phyloP scores from a whole-genome alignment of 2,329 filamentous ascomycete genomes.

The Colletotrichum theobromicola region DNA sequence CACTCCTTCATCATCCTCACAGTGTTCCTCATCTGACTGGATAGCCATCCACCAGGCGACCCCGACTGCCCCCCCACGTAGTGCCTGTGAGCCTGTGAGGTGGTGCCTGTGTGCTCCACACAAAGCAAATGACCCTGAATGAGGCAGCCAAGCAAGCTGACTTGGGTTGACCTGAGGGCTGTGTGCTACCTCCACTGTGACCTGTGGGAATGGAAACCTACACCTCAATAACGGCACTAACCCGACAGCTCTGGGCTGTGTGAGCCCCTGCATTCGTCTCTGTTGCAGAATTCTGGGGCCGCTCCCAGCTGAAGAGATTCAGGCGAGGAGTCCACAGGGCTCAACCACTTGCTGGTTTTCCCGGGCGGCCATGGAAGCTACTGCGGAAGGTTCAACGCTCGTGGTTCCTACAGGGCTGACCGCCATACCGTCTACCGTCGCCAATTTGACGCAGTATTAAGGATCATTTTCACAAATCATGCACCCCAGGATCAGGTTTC shows the following conservation, averaged over 20 bases:
- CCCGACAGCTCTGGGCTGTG: neutral
- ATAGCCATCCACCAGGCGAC: neutral
- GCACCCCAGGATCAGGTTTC: neutral
- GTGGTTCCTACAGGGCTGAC: slow-evolving; percentile 11
- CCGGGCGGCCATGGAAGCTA: neutral
- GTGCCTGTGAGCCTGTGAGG: neutral
- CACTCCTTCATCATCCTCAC: neutral
- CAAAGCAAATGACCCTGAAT: slow-evolving; percentile 18
- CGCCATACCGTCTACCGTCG: neutral
- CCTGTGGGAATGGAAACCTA: neutral
- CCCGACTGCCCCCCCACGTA: neutral
- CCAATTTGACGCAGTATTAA: slow-evolving; percentile 17
- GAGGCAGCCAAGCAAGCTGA: slow-evolving; percentile 15
- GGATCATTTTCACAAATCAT: slow-evolving; percentile 8
- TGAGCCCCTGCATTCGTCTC: slow-evolving; percentile 21
- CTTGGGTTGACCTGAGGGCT: neutral
- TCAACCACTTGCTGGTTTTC: neutral
- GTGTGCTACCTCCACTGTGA: neutral
- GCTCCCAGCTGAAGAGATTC: neutral
- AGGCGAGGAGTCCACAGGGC: neutral
- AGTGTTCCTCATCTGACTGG: slow-evolving; percentile 1
- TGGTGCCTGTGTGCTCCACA: slow-evolving; percentile 5
- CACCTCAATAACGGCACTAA: neutral
- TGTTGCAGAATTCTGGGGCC: slow-evolving; percentile 20
- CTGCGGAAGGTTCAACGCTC: neutral